Evolutionary conservation across 177 flowering plant genomes (phyloP), one percentile per base, ranked within the genome.

Genomic region (Vitis hybrid): DNA sequence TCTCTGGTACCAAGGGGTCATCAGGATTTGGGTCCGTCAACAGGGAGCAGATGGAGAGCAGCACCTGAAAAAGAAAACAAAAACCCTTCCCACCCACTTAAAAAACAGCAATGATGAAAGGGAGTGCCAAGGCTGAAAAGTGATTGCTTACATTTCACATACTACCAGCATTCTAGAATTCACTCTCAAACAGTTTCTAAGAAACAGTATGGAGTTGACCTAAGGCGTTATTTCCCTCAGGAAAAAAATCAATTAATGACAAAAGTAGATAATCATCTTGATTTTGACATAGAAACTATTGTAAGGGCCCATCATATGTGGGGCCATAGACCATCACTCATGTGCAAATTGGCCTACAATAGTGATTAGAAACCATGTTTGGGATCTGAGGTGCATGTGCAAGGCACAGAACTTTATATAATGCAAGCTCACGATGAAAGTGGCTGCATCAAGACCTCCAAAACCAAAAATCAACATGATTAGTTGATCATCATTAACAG

Each of bases 21-120:
- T 85, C 92, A 15, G 90, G 92, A 77, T 88, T 87, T 49, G 92
- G 88, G 59, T 88, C 91, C 66, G 88, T 88, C 84, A 86, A 73
- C 65, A 88, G 67, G 11, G 92, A 87, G 70, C 90, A 86, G 59
- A 88, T 86, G 9, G 88, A 83, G 13, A 85, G 88, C 75, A 86
- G 72, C 56, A 87, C 88, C 90, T 88, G 86, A 69, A 70, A 75
- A 53, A 62, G 45, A 60, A 70, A 61, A 72, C 69, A 74, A 58
- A 7, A 16, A 61, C 68, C 70, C 33, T 69, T 71, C 70, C 75
- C 75, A 76, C 67, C 70, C 39, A 60, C 77, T 77, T 69, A 69
- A 62, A 74, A 69, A 31, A 70, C 51, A 67, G 65, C n/a, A 69
- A 66, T 26, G 33, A 70, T 39, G 12, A 65, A 70, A 51, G 10